These are phyloP conservation scores for Phytomonas francai DNA, from an alignment of 208 protist species.

Conservation along the genomic window DNA sequence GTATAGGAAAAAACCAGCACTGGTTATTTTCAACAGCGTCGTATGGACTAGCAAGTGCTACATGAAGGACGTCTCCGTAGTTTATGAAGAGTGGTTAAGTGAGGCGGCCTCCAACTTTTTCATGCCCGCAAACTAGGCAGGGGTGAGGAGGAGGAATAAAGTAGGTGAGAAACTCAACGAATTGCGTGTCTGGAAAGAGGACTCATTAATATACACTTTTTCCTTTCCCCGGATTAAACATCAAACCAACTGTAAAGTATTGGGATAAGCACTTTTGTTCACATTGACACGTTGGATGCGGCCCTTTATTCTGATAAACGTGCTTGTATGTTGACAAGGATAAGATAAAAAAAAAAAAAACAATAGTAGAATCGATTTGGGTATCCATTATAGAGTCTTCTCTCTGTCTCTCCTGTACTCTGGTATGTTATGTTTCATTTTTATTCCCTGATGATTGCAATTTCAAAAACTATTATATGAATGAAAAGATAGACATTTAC, in stretches of 20 bases:
- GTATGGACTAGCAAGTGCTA: constrained; percentile 85
- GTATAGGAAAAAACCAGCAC: constrained; percentile 64
- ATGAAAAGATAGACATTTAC: background rate
- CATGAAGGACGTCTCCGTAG: constrained; percentile 86
- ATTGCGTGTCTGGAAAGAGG: background rate
- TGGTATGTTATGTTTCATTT: background rate
- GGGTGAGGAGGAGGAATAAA: background rate
- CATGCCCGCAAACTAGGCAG: constrained; percentile 25
- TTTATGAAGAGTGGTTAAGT: constrained; percentile 85
- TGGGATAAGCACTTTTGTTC: background rate
- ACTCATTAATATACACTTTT: background rate
- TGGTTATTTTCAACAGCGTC: constrained; percentile 85
- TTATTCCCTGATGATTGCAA: background rate
- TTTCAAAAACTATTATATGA: background rate
- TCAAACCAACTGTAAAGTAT: background rate
- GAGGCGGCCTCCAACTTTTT: constrained; percentile 68
- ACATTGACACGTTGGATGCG: background rate
- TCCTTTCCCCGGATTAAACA: background rate
- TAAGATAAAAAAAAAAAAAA: constrained; percentile 13
- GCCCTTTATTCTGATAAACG: background rate
- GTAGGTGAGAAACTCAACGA: background rate
- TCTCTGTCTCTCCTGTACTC: background rate
- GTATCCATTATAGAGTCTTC: background rate
- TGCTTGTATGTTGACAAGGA: background rate
- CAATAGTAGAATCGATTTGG: background rate